Conservation (phyloP, 345 rosid species). For the Xanthoceras sorbifolium region DNA sequence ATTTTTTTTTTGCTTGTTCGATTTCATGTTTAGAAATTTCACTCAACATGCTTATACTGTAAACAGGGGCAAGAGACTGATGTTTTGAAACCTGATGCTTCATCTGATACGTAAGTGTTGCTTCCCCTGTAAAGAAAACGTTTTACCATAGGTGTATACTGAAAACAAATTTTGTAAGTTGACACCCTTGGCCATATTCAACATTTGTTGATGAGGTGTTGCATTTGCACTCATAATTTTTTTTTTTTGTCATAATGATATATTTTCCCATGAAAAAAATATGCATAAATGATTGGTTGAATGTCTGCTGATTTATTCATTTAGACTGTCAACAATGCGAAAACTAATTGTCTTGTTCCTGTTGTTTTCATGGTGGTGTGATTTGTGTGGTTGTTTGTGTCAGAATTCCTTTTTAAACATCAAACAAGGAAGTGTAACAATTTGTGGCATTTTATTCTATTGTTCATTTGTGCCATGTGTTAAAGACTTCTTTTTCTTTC, state of each 20-base stretch:
- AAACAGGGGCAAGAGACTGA: slow-evolving; percentile 43
- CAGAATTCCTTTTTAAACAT: neutral
- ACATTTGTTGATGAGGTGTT: neutral
- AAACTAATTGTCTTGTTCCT: neutral
- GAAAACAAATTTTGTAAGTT: neutral
- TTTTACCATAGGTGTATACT: neutral
- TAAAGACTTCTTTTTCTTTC: neutral
- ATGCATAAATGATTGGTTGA: too few species aligned
- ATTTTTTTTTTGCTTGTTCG: slow-evolving; percentile 16
- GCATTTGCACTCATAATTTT: neutral
- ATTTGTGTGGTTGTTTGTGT: neutral
- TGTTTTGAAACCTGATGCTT: slow-evolving; percentile 37
- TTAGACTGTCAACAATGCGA: neutral
- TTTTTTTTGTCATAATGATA: neutral
- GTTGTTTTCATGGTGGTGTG: neutral
- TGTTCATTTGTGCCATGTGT: neutral
- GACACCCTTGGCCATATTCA: neutral
- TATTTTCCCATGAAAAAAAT: neutral
- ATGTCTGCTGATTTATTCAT: neutral
- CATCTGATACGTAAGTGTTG: slow-evolving; percentile 48
- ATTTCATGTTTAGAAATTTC: slow-evolving; percentile 8
- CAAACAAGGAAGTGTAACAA: neutral
- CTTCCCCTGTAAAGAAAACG: neutral
- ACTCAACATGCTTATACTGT: slow-evolving; percentile 5
- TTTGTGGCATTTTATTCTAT: neutral